Percentiles rank a stretch among this genome's conserved stretches.
These are phyloP conservation scores for Parathielavia appendiculata DNA, from an alignment of 495 filamentous ascomycete genomes.

Conservation along the genomic window DNA sequence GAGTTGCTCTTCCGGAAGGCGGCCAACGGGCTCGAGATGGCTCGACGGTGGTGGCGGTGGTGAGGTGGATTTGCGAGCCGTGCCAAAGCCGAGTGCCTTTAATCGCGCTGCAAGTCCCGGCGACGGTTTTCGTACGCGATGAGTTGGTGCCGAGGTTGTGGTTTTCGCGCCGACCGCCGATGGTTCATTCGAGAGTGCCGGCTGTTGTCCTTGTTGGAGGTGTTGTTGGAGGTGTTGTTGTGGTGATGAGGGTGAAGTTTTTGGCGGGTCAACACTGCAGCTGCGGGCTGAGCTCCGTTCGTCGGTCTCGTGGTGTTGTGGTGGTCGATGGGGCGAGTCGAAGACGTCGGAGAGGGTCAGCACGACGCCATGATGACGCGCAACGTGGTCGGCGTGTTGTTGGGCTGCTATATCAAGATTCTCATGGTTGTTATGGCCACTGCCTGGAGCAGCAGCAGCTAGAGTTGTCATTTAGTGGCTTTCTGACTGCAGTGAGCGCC, in stretches of 20 bases:
- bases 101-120: conserved; percentile 74
- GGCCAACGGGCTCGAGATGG: conserved; percentile 53
- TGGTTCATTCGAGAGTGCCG: conserved; percentile 16
- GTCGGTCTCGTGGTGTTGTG: conserved; percentile 12
- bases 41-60: conserved; percentile 36
- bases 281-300: conserved; percentile 9
- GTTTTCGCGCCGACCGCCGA: conserved; percentile 15
- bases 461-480: conserved; percentile 28
- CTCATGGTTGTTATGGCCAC: conserved; percentile 18
- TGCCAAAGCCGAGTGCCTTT: conserved; percentile 61
- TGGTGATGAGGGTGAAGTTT: conserved; percentile 11
- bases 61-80: conserved; percentile 37
- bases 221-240: conserved; percentile 12
- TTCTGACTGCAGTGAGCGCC: conserved; percentile 6
- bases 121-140: conserved; percentile 52
- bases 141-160: conserved; percentile 24
- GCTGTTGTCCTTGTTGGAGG: conserved; percentile 16
- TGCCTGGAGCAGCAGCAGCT: conserved; percentile 30
- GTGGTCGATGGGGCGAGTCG: conserved; percentile 20
- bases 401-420: conserved; percentile 24
- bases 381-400: conserved; percentile 16
- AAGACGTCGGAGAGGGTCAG: conserved; percentile 39
- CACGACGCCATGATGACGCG: conserved; percentile 22
- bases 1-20: conserved; percentile 69
- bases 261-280: conserved; percentile 22